Base-by-base conservation (phyloP, 2,329 filamentous ascomycete genomes). In the Cephalotrichum gorgonifer region DNA sequence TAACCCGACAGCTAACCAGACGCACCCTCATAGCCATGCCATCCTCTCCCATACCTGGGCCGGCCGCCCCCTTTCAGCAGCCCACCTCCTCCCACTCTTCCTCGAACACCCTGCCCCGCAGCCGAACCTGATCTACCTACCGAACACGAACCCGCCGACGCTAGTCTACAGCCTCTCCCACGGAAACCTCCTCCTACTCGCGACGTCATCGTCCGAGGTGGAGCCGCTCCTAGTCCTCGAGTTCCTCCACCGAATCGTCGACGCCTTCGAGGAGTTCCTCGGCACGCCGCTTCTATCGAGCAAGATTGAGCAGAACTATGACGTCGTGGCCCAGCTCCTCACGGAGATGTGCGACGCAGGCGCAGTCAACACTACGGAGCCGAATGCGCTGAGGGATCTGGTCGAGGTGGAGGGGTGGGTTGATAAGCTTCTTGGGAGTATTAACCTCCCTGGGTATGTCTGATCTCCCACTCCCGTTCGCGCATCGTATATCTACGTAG, bases 321-420 rank as follows among this genome's bases (percentile, higher is more conserved):
- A 97, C 78, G 84, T 97, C 26, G 86, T 94, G 30, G 90, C 90
- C 17, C 93, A 98, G 68, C 71, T 98, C 25, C 74, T 97, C 51
- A 88, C 83, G 53, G 93, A 98, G 68, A 95, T 98, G 86, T 96
- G 93, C 63, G 93, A 98, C 72, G 88, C 83, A 38, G 93, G 93
- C 15, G 78, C 83, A n/a, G 77, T 96, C 31, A 86, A 79, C 60
- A 95, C 88, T 50, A 96, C 91, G 1, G 93, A 98, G 64, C 86
- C 87, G 9, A 97, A 98, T 71, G 88, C 90, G 20, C 69, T 98
- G 59, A 79, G 88, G 58, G 93, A 98, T 62, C 75, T 91, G 14
- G 88, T 98, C 14, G 90, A 96, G 63, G 88, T 94, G 15, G 89
- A 95, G 53, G 88, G 87, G 28, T 85, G 89, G 70, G 79, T 97